These are phyloP conservation scores for Citrus maxima DNA, from an alignment of 345 rosid species.

Conservation along the genomic window DNA sequence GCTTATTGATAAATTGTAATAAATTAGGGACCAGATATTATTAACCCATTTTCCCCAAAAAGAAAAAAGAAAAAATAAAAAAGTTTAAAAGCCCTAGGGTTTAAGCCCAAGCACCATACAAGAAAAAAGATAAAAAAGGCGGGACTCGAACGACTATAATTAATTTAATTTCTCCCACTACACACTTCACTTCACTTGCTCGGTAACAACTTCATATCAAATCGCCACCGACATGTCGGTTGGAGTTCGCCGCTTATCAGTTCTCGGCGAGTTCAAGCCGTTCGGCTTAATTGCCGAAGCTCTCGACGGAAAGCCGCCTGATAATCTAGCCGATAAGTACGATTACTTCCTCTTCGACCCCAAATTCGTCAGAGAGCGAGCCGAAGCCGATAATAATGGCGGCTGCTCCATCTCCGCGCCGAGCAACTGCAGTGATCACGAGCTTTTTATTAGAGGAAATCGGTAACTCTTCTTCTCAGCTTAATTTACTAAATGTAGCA, in stretches of 20 bases:
- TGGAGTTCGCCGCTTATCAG: conserved; percentile 64
- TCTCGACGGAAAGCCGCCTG: conserved; percentile 59
- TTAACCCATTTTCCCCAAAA: not conserved
- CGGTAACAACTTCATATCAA: conserved; percentile 7
- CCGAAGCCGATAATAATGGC: conserved; percentile 29
- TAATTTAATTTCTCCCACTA: not conserved
- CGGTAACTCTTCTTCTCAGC: conserved; percentile 27
- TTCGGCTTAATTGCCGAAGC: conserved; percentile 86
- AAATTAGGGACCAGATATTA: not conserved
- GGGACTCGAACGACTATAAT: conserved; percentile 2
- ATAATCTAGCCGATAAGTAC: conserved; percentile 38
- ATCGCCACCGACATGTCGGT: conserved; percentile 40
- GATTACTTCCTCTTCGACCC: conserved; percentile 82
- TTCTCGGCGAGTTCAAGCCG: conserved; percentile 94
- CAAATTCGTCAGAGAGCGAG: conserved; percentile 43
- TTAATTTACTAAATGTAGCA: not conserved
- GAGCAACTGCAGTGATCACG: conserved; percentile 56
- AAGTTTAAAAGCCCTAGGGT: not conserved
- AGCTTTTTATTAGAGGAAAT: conserved; percentile 80
- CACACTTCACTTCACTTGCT: not conserved
- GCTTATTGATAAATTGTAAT: not conserved
- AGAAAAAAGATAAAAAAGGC: not conserved
- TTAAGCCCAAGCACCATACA: not conserved
- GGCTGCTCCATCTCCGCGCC: conserved; percentile 26
- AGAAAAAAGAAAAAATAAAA: not conserved